phyloP scores from a whole-genome alignment of 176 grass and related monocot genomes.

The Triticum urartu region DNA sequence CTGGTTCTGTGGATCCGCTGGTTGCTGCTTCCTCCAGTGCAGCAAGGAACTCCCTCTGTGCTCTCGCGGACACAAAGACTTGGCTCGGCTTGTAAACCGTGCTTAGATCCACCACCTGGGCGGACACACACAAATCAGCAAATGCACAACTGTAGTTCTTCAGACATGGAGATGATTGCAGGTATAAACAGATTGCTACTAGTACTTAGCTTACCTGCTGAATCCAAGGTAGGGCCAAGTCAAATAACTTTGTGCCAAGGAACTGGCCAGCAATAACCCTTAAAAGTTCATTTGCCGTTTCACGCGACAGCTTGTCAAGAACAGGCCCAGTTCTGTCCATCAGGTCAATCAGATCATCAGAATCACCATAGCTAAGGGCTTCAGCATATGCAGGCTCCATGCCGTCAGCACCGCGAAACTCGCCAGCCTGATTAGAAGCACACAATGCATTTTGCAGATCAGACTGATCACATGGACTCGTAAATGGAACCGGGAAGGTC shows the following conservation, averaged over 20 bases:
- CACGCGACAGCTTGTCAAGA: constrained; percentile 67
- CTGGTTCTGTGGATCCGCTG: constrained; percentile 47
- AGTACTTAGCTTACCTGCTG: constrained; percentile 57
- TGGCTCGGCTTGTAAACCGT: constrained; percentile 62
- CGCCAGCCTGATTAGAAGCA: constrained; percentile 34
- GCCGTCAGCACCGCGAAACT: constrained; percentile 43
- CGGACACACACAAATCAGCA: constrained; percentile 21
- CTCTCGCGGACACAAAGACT: constrained; percentile 70
- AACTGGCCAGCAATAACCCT: constrained; percentile 52
- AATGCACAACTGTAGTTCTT: constrained; percentile 34
- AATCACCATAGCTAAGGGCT: constrained; percentile 60
- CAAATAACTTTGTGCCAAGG: constrained; percentile 59
- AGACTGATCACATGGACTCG: constrained; percentile 27
- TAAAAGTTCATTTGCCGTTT: constrained; percentile 65
- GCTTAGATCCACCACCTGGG: constrained; percentile 78
- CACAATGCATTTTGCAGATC: constrained; percentile 24
- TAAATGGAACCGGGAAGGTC: constrained; percentile 30
- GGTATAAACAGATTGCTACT: not conserved
- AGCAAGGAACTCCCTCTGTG: constrained; percentile 74
- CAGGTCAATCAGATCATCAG: constrained; percentile 56
- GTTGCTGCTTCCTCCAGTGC: constrained; percentile 59
- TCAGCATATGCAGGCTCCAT: constrained; percentile 73
- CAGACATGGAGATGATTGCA: not conserved
- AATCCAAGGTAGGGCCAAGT: constrained; percentile 72
- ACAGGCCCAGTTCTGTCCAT: constrained; percentile 96